Evolutionary conservation across 805 yeast genomes (phyloP).

Genomic region (Lipomyces yamanashiensis): DNA sequence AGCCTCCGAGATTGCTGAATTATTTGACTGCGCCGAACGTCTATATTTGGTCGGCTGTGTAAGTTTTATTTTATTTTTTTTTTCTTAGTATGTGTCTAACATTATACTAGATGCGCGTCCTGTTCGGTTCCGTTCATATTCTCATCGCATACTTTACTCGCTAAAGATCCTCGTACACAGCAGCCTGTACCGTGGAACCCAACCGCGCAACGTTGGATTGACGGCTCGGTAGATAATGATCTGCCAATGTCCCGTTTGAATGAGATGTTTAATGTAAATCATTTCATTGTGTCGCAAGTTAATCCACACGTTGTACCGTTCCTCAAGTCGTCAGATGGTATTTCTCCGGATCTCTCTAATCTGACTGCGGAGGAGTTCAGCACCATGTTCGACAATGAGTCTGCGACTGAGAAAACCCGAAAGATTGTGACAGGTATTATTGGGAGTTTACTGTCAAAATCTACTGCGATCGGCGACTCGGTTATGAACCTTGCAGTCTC

Average conservation of each 20-base stretch:
- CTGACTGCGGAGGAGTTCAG: not conserved
- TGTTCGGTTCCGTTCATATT: conserved; percentile 94
- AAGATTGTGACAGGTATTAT: conserved; percentile 11
- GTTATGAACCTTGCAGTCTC: conserved; percentile 51
- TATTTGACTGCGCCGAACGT: conserved; percentile 94
- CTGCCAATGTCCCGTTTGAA: conserved; percentile 86
- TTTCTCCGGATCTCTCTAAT: conserved; percentile 15
- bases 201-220: conserved; percentile 79
- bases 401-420: conserved; percentile 1
- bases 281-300: conserved; percentile 96
- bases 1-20: conserved; percentile 85
- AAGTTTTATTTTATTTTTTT: conserved; percentile 51
- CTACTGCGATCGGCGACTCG: conserved; percentile 20
- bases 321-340: conserved; percentile 43
- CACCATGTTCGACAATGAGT: not conserved
- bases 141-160: conserved; percentile 82
- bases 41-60: conserved; percentile 87
- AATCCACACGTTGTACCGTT: conserved; percentile 95
- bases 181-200: conserved; percentile 81
- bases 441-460: conserved; percentile 10
- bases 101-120: conserved; percentile 75
- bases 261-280: conserved; percentile 97
- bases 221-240: conserved; percentile 95
- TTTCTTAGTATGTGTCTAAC: conserved; percentile 83
- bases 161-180: conserved; percentile 76